These are phyloP conservation scores for Aspergillus taichungensis DNA, from an alignment of 495 filamentous ascomycete genomes.

Conservation along the genomic window DNA sequence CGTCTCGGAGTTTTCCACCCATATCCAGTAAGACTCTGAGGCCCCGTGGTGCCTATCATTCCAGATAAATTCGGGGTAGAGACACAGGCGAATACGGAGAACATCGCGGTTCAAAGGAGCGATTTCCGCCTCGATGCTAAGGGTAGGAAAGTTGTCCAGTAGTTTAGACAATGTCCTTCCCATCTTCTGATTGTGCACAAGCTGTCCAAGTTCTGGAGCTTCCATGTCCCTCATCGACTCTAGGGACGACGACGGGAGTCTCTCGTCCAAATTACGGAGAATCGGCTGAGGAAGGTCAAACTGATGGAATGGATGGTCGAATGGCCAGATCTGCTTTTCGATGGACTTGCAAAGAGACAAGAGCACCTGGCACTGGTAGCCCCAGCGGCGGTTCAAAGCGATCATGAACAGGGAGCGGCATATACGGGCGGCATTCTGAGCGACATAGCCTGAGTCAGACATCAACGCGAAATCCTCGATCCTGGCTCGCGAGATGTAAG, in stretches of 20 bases:
- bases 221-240: slow-evolving; percentile 89
- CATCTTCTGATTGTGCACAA: slow-evolving; percentile 86
- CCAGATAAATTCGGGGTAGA: slow-evolving; percentile 90
- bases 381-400: slow-evolving; percentile 88
- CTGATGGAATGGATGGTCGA: slow-evolving; percentile 89
- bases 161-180: slow-evolving; percentile 72
- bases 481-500: slow-evolving; percentile 82
- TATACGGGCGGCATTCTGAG: slow-evolving; percentile 90
- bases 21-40: slow-evolving; percentile 95
- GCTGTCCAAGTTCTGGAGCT: slow-evolving; percentile 73
- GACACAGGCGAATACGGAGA: slow-evolving; percentile 70
- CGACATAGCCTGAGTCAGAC: slow-evolving; percentile 88
- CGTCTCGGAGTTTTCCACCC: slow-evolving; percentile 98
- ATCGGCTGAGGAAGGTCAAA: slow-evolving; percentile 85
- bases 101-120: slow-evolving; percentile 94
- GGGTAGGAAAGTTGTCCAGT: slow-evolving; percentile 83
- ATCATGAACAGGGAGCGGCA: slow-evolving; percentile 96
- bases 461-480: slow-evolving; percentile 88
- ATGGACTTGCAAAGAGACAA: slow-evolving; percentile 90
- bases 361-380: slow-evolving; percentile 83
- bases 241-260: slow-evolving; percentile 59
- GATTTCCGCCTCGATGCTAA: slow-evolving; percentile 86
- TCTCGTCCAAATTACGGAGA: slow-evolving; percentile 72
- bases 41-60: slow-evolving; percentile 91
- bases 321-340: slow-evolving; percentile 89